Evolutionary conservation across 2,329 filamentous ascomycete species (phyloP), one percentile per base, ranked within the genome.

Genomic region (Cordyceps cicadae): DNA sequence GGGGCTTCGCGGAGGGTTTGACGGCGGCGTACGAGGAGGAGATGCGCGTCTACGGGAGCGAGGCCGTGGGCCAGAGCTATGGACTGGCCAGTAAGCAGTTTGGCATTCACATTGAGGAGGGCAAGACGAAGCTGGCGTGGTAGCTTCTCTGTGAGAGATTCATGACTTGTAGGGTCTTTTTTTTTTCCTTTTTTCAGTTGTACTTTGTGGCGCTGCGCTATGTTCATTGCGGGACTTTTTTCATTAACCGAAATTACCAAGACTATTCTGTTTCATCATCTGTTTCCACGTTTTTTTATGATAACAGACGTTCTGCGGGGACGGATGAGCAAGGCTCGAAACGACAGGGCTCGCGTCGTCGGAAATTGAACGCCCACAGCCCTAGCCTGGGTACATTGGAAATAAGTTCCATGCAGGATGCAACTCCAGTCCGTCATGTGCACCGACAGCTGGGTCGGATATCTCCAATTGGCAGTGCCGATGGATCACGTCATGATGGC

Each of bases 31-130:
- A 86, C 67, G 84, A 87, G 66, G 79, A 76, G 69, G 78, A 81
- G 66, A 87, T 87, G 84, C 80, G 80, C 64, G 76, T 82, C 0
- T 86, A 85, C 69, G 83, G 66, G 0, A 82, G 80, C 65, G 77
- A 79, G 66, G 81, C 82, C 3, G 85, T 87, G 12, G 67, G 70
- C 32, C 64, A 70, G 50, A 87, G 84, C 60, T 87, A 85, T 64
- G 73, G 70, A 0, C 67, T 74, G 60, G 83, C 81, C 1, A 70
- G 60, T 3, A 63, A 62, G 1, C 67, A 70, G 17, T 82, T 83
- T 67, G 77, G 76, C 0, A 66, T 81, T 49, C 61, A 59, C 1
- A 80, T 83, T 61, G 77, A 81, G 46, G 79, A 81, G 62, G 65
- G 71, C 19, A 67, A 64, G 11, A 64, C 62, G 1, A 60, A 52